Evolutionary conservation across 2,329 filamentous ascomycete species (phyloP).

Genomic region (Metarhizium album): DNA sequence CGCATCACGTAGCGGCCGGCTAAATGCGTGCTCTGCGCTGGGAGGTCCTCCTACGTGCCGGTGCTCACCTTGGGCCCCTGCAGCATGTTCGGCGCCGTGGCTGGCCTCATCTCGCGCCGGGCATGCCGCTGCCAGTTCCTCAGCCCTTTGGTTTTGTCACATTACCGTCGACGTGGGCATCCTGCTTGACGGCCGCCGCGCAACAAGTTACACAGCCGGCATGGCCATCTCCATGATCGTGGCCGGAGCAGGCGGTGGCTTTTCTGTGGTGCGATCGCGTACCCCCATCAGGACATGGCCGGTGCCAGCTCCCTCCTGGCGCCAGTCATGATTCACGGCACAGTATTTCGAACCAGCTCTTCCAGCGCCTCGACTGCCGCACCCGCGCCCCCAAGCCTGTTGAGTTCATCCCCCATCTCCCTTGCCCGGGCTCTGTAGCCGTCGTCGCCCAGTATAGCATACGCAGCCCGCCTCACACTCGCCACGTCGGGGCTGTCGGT

Average conservation of each 20-base stretch:
- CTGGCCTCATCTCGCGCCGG: too few relatives aligned
- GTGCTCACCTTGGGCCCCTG: too few relatives aligned
- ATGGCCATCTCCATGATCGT: slow-evolving; percentile 6
- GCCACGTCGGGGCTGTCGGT: slow-evolving; percentile 21
- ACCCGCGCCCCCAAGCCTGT: slow-evolving; percentile 17
- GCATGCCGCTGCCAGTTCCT: too few relatives aligned
- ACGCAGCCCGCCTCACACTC: slow-evolving; percentile 16
- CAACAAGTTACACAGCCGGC: slow-evolving; percentile 13
- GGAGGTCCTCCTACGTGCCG: too few relatives aligned
- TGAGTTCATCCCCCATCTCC: slow-evolving; percentile 17
- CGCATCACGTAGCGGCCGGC: too few relatives aligned
- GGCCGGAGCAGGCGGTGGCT: slow-evolving; percentile 19
- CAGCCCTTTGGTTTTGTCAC: background rate
- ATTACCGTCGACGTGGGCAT: slow-evolving; percentile 16
- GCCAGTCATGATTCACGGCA: too few relatives aligned
- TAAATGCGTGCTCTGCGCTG: too few relatives aligned
- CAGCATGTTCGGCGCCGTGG: too few relatives aligned
- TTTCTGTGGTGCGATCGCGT: slow-evolving; percentile 6
- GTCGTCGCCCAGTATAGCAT: slow-evolving; percentile 14
- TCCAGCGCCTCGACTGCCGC: slow-evolving; percentile 19
- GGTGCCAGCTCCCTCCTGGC: too few relatives aligned
- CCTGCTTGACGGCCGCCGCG: slow-evolving; percentile 13
- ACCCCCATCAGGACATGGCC: too few relatives aligned
- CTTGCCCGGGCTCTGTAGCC: slow-evolving; percentile 13
- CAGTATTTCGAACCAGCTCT: slow-evolving; percentile 10